phyloP scores from a whole-genome alignment of 2,329 filamentous ascomycete genomes.

The Alternaria incomplexa region DNA sequence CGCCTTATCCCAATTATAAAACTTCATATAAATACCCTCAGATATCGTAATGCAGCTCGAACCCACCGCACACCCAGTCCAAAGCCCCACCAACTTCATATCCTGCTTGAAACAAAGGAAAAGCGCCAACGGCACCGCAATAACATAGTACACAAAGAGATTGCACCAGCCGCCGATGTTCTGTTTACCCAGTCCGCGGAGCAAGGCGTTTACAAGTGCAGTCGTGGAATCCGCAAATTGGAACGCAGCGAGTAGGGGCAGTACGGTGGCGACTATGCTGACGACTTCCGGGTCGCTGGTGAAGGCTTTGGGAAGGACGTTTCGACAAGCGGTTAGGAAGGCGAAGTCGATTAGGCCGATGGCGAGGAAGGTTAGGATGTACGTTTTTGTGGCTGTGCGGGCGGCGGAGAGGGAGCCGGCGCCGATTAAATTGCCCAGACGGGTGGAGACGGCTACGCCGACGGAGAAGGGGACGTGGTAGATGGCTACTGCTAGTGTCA shows the following conservation, averaged over 20 bases:
- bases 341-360: conserved; percentile 45
- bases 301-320: conserved; percentile 44
- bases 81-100: conserved; percentile 45
- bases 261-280: conserved; percentile 38
- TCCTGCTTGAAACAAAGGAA: conserved; percentile 45
- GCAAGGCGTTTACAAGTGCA: conserved; percentile 45
- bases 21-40: conserved; percentile 40
- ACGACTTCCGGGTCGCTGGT: conserved; percentile 46
- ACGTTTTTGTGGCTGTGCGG: conserved; percentile 41
- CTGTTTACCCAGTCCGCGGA: conserved; percentile 48
- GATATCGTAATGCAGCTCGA: conserved; percentile 42
- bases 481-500: conserved; percentile 45
- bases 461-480: conserved; percentile 52
- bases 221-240: conserved; percentile 48
- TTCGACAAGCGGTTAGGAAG: conserved; percentile 37
- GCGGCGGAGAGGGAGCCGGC: conserved; percentile 43
- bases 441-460: conserved; percentile 47
- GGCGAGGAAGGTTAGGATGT: conserved; percentile 41
- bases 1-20: conserved; percentile 40
- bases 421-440: conserved; percentile 50
- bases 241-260: conserved; percentile 47
- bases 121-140: conserved; percentile 47
- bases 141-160: conserved; percentile 47
- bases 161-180: conserved; percentile 49
- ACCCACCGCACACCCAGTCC: conserved; percentile 46